phyloP scores from a whole-genome alignment of 768 basidiomycete genomes.

The Mycena galopus region DNA sequence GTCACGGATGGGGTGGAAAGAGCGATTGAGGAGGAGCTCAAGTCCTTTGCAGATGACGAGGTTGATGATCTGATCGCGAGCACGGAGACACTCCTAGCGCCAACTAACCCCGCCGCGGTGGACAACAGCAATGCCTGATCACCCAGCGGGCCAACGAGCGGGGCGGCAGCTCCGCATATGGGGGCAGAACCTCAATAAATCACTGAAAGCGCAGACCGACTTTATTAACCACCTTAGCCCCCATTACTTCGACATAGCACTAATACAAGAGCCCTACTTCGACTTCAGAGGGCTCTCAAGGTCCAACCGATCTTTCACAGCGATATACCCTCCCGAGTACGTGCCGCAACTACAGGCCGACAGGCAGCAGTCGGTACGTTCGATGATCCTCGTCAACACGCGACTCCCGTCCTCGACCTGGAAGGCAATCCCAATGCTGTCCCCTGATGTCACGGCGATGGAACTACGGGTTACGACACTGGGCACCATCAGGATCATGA shows the following conservation, averaged over 20 bases:
- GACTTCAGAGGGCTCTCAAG: constrained; percentile 29
- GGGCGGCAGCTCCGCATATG: constrained; percentile 29
- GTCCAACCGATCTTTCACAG: constrained; percentile 24
- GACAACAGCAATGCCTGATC: neutral
- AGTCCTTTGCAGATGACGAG: neutral
- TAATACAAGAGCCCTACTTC: constrained; percentile 24
- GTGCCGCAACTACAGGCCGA: too few species aligned
- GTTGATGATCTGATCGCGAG: neutral
- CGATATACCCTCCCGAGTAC: constrained; percentile 44
- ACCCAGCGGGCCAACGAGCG: neutral
- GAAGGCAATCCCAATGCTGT: neutral
- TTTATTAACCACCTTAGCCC: constrained; percentile 14
- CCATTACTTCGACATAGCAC: constrained; percentile 38
- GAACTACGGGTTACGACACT: constrained; percentile 25
- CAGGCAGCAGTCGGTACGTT: neutral
- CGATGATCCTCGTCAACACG: constrained; percentile 18
- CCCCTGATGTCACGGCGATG: constrained; percentile 39
- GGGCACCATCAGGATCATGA: constrained; percentile 40
- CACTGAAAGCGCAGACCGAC: constrained; percentile 20
- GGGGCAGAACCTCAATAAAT: constrained; percentile 46
- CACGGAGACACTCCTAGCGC: neutral
- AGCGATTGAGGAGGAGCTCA: too few species aligned
- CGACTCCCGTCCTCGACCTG: constrained; percentile 9
- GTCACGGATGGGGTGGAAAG: too few species aligned
- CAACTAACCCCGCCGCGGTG: neutral